Base-by-base conservation (phyloP, 208 protist species). In the Trypanosomatidae sp. region DNA sequence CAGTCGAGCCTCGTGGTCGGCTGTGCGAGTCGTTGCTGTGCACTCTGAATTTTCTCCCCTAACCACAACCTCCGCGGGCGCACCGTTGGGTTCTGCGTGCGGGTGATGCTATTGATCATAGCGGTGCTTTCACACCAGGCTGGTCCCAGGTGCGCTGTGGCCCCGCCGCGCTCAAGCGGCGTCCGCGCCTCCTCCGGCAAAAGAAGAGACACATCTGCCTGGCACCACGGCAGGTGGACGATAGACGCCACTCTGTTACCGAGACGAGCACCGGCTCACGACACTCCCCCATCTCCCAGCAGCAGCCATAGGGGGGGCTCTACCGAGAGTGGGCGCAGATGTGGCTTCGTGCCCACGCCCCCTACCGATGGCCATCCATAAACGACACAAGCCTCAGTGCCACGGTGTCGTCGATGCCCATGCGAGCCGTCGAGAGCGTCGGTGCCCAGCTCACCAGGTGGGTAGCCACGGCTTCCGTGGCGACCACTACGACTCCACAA, bases 41-140 rank as follows among this genome's bases (percentile, higher is more conserved):
- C 66, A 28, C 64, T 30, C n/a, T 74, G 69, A 28, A 83, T 69
- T 33, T 47, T 69, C 13, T 56, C 28, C 46, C 72, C 69, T 19
- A 83, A 46, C n/a, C 72, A 66, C 44, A n/a, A 50, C 6, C 60
- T 71, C 5, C 68, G 68, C 28, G 43, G 25, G 49, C 70, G 69
- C 59, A 62, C 47, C 56, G 49, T 62, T 0, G 41, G 62, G 50
- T 76, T 22, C 49, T 78, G 65, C 36, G 10, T 59, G 13, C 62
- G 53, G 7, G 58, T 52, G 59, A 39, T 76, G 69, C 55, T 74
- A 65, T 33, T 80, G 77, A 17, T 77, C 67, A 68, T 84, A 79
- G 79, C 84, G 75, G 71, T 87, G 84, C 69, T 82, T 76, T 79
- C 83, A 87, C 15, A 79, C 75, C 17, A 87, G 59, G 22, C 76